Evolutionary conservation across 2,329 filamentous ascomycete species (phyloP).

Genomic region (Aureobasidium sp.): DNA sequence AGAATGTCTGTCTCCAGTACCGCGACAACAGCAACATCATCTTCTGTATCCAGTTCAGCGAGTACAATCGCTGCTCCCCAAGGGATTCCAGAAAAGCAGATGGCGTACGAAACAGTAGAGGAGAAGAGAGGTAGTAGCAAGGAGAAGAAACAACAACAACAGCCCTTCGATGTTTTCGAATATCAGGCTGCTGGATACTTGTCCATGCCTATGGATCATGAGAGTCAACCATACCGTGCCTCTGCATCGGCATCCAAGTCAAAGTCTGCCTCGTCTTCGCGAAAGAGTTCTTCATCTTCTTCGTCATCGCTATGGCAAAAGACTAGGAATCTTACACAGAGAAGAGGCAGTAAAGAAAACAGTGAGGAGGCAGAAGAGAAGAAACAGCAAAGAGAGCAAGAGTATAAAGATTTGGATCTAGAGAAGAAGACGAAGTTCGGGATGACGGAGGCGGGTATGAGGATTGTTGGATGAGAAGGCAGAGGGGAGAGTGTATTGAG

Average conservation of each 20-base stretch:
- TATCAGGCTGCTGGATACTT: constrained; percentile 7
- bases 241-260: background rate
- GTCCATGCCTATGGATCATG: background rate
- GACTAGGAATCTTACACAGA: background rate
- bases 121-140: no score
- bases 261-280: background rate
- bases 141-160: no score
- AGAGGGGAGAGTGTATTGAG: no score
- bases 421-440: constrained; percentile 18
- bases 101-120: no score
- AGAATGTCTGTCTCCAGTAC: background rate
- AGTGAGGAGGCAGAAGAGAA: background rate
- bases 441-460: constrained; percentile 7
- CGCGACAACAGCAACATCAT: background rate
- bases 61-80: background rate
- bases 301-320: background rate
- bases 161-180: constrained; percentile 7
- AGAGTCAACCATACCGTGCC: background rate
- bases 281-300: background rate
- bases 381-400: background rate
- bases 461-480: background rate
- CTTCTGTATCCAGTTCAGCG: background rate
- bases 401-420: background rate
- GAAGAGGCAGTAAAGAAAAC: background rate
- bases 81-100: background rate